Evolutionary conservation across 768 basidiomycete genomes (phyloP).

Genomic region (Lyophyllum decastes): DNA sequence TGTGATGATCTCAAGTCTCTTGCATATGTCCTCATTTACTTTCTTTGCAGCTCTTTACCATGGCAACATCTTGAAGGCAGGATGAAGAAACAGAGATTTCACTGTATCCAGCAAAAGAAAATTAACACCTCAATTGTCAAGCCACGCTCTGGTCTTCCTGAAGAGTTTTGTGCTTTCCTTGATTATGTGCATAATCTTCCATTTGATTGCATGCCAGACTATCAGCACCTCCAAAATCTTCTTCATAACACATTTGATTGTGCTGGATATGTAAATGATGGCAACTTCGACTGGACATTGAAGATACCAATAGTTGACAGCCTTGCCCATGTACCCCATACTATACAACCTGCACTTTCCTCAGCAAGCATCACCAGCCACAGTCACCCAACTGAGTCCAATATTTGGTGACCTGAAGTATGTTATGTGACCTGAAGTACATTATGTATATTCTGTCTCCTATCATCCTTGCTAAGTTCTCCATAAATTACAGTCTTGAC

Average conservation of each 20-base stretch:
- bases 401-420: no score
- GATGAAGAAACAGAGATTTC: constrained; percentile 1
- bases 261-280: constrained; percentile 55
- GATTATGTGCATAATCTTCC: constrained; percentile 56
- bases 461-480: neutral
- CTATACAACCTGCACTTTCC: no score
- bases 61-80: constrained; percentile 38
- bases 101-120: constrained; percentile 5
- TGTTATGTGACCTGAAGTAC: no score
- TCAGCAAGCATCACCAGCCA: neutral
- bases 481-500: no score
- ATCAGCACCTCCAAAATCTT: constrained; percentile 58
- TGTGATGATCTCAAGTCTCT: constrained; percentile 83
- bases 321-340: neutral
- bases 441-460: no score
- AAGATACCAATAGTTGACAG: neutral
- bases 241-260: constrained; percentile 43
- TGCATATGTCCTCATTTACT: constrained; percentile 89
- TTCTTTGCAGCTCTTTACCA: constrained; percentile 77
- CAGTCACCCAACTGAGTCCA: no score
- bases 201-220: constrained; percentile 63
- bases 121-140: constrained; percentile 69
- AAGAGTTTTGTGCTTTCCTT: constrained; percentile 60
- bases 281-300: constrained; percentile 51
- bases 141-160: constrained; percentile 78